Evolutionary conservation across 257 asterid genomes (phyloP), one percentile per base, ranked within the genome.

Genomic region (Solanum infundibuliforme): DNA sequence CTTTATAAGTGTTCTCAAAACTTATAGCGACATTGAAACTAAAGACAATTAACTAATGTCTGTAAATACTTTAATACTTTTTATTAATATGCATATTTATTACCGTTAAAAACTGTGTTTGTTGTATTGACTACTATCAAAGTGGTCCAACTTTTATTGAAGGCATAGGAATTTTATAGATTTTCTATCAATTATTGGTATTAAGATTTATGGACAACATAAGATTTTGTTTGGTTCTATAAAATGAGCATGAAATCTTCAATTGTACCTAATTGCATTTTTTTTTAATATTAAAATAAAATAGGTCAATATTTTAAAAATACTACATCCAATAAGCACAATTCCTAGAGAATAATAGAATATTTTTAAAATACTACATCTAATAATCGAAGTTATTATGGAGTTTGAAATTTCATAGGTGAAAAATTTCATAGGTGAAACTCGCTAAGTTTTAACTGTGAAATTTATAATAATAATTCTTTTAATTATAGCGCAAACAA

Each of bases 41-140:
- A 14, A 48, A 48, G 21, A 14, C 8, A 48, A 48, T 48, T 14
- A 48, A 5, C 20, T 13, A 48, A 46, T 46, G 7, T 46, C 1
- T 0, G 7, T 13, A 14, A 46, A 14, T 0, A 14, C 3, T 13
- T 48, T 48, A 48, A 48, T 48, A 0, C 0, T 13, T 48, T 48
- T 48, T 46, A 48, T 48, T 13, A 48, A 48, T 48, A 2, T 5
- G 3, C 5, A 5, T 48, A 48, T 48, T 5, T 48, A 48, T 48
- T 14, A 48, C 7, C 60, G 3, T 5, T 48, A 14, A 48, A 48
- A 48, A 48, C 0, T 48, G 3, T 48, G 0, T 48, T 48, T 48
- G 3, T 14, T 48, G 1, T 48, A 5, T 0, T 48, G 23, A 48
- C 23, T 1, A 65, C 72, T n/a, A 11, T 1, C 2, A 9, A 25